Conservation (phyloP, 2,329 filamentous ascomycete species). For the Exserohilum turcica region DNA sequence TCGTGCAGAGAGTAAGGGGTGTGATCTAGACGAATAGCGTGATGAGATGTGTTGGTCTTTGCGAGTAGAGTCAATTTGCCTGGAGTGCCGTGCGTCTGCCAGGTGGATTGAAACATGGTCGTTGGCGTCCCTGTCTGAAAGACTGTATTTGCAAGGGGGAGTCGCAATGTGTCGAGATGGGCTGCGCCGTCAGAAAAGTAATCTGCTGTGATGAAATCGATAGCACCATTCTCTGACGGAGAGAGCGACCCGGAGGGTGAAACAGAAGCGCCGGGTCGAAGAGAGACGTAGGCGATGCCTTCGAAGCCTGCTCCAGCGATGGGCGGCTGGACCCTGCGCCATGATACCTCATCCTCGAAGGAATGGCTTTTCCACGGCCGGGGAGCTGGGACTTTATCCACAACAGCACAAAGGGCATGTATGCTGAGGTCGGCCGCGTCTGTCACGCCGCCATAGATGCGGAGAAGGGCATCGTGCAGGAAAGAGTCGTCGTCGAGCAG, state of each 20-base stretch:
- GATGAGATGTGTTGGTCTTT: conserved; percentile 22
- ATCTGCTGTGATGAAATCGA: conserved; percentile 30
- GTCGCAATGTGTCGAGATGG: conserved; percentile 45
- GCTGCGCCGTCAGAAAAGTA: not conserved
- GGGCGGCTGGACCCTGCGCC: conserved; percentile 14
- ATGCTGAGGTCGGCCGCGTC: conserved; percentile 6
- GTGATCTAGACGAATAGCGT: conserved; percentile 19
- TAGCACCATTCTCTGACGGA: conserved; percentile 26
- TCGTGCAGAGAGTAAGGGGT: not conserved
- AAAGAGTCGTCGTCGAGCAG: conserved; percentile 35
- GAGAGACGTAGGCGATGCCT: conserved; percentile 40
- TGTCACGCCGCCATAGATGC: conserved; percentile 15
- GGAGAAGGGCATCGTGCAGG: conserved; percentile 31
- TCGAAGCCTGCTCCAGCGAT: conserved; percentile 36
- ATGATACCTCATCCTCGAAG: not conserved
- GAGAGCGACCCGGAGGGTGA: conserved; percentile 1
- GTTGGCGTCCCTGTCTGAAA: conserved; percentile 68
- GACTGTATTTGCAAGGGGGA: conserved; percentile 78
- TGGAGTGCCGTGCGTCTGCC: conserved; percentile 15
- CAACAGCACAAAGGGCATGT: conserved; percentile 42
- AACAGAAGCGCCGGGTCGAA: conserved; percentile 20
- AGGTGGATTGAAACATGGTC: conserved; percentile 35
- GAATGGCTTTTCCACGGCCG: conserved; percentile 3
- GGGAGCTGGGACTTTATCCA: conserved; percentile 44
- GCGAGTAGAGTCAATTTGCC: conserved; percentile 11